These are phyloP conservation scores for Ophiostoma novo-ulmi DNA, from an alignment of 2,329 filamentous ascomycete species.

Conservation along the genomic window DNA sequence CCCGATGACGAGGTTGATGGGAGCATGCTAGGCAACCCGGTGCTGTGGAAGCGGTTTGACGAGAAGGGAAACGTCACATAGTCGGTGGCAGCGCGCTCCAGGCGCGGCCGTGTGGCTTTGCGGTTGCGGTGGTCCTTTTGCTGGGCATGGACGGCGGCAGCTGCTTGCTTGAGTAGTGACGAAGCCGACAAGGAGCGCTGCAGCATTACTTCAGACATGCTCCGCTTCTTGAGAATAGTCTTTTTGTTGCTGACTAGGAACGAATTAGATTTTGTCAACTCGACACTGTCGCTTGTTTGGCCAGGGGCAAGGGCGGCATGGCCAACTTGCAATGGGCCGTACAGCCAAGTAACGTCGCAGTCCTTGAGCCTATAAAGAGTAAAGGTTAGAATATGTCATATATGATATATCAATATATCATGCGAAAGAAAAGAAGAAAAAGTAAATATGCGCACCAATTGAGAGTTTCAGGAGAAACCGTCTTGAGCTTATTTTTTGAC, in stretches of 20 bases:
- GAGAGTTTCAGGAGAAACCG: constrained; percentile 81
- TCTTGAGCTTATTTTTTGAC: constrained; percentile 77
- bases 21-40: constrained; percentile 59
- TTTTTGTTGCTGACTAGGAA: constrained; percentile 68
- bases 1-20: constrained; percentile 68
- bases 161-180: constrained; percentile 82
- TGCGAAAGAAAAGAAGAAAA: not conserved
- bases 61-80: constrained; percentile 61
- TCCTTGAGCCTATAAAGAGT: constrained; percentile 72
- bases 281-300: constrained; percentile 38
- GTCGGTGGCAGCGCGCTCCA: constrained; percentile 64
- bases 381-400: constrained; percentile 30
- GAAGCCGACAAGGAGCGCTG: constrained; percentile 83
- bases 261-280: constrained; percentile 53
- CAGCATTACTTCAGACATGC: constrained; percentile 92
- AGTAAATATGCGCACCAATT: constrained; percentile 66
- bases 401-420: not conserved
- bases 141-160: constrained; percentile 79
- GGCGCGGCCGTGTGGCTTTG: constrained; percentile 46
- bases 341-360: constrained; percentile 95
- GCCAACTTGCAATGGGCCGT: constrained; percentile 81
- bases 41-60: constrained; percentile 56
- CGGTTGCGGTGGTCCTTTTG: constrained; percentile 52
- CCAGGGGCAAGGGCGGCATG: constrained; percentile 49
- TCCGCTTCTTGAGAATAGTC: constrained; percentile 92